Base-by-base conservation (phyloP, 1,284 basidiomycete species). In the Serendipita sp. region DNA sequence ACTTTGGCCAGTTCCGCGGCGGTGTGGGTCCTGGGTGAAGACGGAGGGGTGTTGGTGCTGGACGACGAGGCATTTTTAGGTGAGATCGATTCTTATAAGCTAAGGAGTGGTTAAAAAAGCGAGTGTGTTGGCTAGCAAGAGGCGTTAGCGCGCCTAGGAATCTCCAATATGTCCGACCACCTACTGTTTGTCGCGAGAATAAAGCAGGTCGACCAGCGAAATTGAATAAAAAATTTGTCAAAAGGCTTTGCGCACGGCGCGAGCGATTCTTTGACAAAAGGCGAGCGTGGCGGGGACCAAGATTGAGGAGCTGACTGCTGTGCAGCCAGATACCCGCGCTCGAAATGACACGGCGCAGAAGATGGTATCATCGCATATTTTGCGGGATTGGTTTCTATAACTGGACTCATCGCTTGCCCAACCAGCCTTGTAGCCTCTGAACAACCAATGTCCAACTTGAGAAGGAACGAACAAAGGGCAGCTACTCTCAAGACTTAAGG, bases 21-120 rank as follows among this genome's bases (percentile, higher is more conserved):
- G 84, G 82, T 15, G 78, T 74, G 15, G 82, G 82, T 5, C 82
- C 83, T 30, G 76, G 72, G 60, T 77, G 71, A 62, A 86, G 77
- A 62, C 73, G 78, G 63, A 86, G 78, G 13, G 82, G 75, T 58
- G 80, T 75, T 2, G 84, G 84, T 3, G 84, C 82, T 34, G 77
- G 72, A 35, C 84, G 79, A 67, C 83, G 82, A 64, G 78, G 76
- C 83, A 85, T 84, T 8, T 58, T 35, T 8, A 10, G n/a, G n/a
- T 26, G 17, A 12, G 3, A 30, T 58, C 2, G 8, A 8, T 49
- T 8, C n/a, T 22, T 29, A 58, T 22, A 30, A 30, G 10, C 53
- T 22, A 35, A 30, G 6, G 53, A 58, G 53, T 49, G 45, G 45
- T n/a, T 5, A 49, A 6, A n/a, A 5, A 49, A 49, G 26, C 45